Evolutionary conservation across 1,139 yeast genomes (phyloP).

Genomic region (Sugiyamaella japonica): DNA sequence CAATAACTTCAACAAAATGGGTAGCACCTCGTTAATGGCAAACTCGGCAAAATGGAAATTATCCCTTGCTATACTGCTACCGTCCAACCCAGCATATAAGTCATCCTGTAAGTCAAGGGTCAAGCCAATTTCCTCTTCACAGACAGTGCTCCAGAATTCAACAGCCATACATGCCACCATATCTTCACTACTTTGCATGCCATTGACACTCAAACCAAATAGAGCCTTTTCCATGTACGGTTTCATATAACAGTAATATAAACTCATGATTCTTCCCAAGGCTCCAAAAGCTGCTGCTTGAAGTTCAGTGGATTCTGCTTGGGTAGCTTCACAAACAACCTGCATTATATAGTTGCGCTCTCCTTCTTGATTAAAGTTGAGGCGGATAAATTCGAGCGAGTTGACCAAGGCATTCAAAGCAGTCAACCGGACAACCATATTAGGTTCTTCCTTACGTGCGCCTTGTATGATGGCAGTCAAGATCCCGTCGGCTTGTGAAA

Average conservation of each 20-base stretch:
- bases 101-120: conserved; percentile 55
- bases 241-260: conserved; percentile 86
- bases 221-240: conserved; percentile 97
- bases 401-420: conserved; percentile 90
- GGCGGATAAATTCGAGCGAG: conserved; percentile 84
- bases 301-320: conserved; percentile 74
- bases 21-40: conserved; percentile 83
- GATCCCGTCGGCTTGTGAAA: conserved; percentile 86
- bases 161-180: conserved; percentile 97
- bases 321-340: conserved; percentile 98
- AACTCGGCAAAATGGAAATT: conserved; percentile 73
- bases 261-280: conserved; percentile 85
- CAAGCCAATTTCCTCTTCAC: conserved; percentile 92
- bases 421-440: conserved; percentile 73
- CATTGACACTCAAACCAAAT: conserved; percentile 83
- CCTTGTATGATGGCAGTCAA: conserved; percentile 96
- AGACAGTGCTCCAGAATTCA: conserved; percentile 96
- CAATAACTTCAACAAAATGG: conserved; percentile 74
- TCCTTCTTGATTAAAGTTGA: conserved; percentile 87
- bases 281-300: conserved; percentile 97
- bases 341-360: conserved; percentile 98
- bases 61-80: conserved; percentile 20
- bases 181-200: conserved; percentile 86
- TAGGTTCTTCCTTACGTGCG: conserved; percentile 79
- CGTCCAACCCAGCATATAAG: conserved; percentile 21